Evolutionary conservation across 2,329 filamentous ascomycete species (phyloP), one percentile per base, ranked within the genome.

Genomic region (Cephalotrichum gorgonifer): DNA sequence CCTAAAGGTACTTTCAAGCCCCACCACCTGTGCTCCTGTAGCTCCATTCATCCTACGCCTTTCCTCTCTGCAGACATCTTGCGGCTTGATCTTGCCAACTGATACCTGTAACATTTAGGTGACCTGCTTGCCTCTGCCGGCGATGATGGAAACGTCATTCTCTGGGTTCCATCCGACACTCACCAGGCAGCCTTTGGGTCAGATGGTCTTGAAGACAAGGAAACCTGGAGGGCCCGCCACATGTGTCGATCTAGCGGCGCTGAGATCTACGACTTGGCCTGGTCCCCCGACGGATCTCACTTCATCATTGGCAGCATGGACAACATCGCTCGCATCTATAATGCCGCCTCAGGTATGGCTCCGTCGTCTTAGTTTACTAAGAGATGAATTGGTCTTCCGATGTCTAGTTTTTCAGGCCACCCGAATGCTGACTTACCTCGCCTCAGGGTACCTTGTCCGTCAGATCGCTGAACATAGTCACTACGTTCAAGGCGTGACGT

Each of bases 261-360:
- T 11, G 93, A 98, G 65, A 97, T 98, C 56, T 98, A 98, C 68
- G 93, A 98, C 66, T 72, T 98, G 50, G 93, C 93, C 46, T 98
- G 93, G 94, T 97, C 93, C 44, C 94, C 94, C n/a, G 93, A 98
- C 65, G 89, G 87, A 35, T 74, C 83, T 35, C 93, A 94, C 70
- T 95, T 98, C 71, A 96, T 98, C 58, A 96, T 94, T 23, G 93
- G 93, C 35, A 97, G 93, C 69, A 97, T 98, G 90, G 93, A 98
- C 70, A 98, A 98, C 64, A 85, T 97, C 63, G 90, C 93, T 51
- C 81, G 91, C 52, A 97, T 98, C 58, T 97, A 96, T 73, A 96
- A 95, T 66, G 87, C 90, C 50, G 85, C 86, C 55, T 93, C 86
- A 59, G 91, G 88, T 90, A 72, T 14, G 2, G n/a, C 27, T 3